These are phyloP conservation scores for Gremmenia infestans DNA, from an alignment of 2,329 filamentous ascomycete genomes.

Conservation along the genomic window DNA sequence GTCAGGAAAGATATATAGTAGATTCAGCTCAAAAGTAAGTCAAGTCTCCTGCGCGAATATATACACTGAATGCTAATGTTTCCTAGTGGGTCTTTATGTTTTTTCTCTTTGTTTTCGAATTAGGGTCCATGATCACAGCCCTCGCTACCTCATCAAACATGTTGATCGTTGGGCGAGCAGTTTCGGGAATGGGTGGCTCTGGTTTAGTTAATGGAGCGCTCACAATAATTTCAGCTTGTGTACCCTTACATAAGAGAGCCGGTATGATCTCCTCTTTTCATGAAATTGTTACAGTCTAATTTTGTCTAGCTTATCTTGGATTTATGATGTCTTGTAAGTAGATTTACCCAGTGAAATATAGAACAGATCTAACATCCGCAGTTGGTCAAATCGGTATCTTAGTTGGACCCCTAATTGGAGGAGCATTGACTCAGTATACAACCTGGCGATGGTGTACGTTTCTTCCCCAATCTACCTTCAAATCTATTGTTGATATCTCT, in stretches of 20 bases:
- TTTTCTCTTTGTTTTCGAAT: conserved; percentile 47
- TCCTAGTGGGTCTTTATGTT: conserved; percentile 36
- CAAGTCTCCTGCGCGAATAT: background rate
- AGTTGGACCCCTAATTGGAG: conserved; percentile 32
- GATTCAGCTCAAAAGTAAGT: conserved; percentile 34
- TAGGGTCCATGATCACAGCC: conserved; percentile 52
- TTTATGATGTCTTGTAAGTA: conserved; percentile 20
- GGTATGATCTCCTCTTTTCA: background rate
- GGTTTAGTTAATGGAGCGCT: conserved; percentile 49
- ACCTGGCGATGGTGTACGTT: conserved; percentile 29
- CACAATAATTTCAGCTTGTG: conserved; percentile 42
- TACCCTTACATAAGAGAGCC: conserved; percentile 18
- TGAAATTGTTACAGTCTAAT: background rate
- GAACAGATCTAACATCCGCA: conserved; percentile 2
- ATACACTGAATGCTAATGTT: background rate
- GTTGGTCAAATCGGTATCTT: conserved; percentile 21
- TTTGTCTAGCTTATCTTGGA: conserved; percentile 13
- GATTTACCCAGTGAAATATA: background rate
- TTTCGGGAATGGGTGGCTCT: conserved; percentile 49
- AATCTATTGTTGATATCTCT: background rate
- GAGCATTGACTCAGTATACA: conserved; percentile 33
- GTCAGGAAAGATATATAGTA: conserved; percentile 46
- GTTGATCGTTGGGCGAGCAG: conserved; percentile 50
- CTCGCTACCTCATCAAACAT: conserved; percentile 42
- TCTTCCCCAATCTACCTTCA: background rate